phyloP scores from a whole-genome alignment of 2,329 filamentous ascomycete genomes.

The Talaromyces rugulosus region DNA sequence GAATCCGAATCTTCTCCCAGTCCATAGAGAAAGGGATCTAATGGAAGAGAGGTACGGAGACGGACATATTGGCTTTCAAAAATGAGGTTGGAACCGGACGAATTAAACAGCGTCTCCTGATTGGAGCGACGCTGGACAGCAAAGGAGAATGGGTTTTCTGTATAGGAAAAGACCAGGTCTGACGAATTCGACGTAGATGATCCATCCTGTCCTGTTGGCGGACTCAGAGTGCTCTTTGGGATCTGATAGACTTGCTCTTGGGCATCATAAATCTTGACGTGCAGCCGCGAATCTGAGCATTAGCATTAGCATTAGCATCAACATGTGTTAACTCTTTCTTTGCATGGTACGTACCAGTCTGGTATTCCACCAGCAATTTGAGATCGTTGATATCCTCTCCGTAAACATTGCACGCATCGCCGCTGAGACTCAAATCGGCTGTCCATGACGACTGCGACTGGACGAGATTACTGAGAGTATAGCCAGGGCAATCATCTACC shows the following conservation, averaged over 20 bases:
- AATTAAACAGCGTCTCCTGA: conserved; percentile 59
- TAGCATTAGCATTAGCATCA: background rate
- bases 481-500: conserved; percentile 32
- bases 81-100: conserved; percentile 60
- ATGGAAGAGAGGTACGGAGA: conserved; percentile 66
- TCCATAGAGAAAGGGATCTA: conserved; percentile 69
- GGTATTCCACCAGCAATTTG: conserved; percentile 58
- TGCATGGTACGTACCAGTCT: conserved; percentile 25
- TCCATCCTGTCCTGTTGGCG: conserved; percentile 45
- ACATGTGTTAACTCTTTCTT: conserved; percentile 17
- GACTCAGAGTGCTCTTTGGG: conserved; percentile 62
- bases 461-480: conserved; percentile 32
- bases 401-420: conserved; percentile 59
- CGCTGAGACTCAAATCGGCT: conserved; percentile 66
- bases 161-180: conserved; percentile 47
- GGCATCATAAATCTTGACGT: conserved; percentile 69
- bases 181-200: conserved; percentile 41
- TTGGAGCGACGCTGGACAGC: conserved; percentile 41
- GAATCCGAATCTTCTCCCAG: conserved; percentile 73
- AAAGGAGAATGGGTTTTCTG: conserved; percentile 63
- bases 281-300: conserved; percentile 48
- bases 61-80: conserved; percentile 76
- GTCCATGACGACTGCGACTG: conserved; percentile 30
- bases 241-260: conserved; percentile 70
- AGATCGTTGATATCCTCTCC: conserved; percentile 55